Percentiles rank a stretch among this genome's conserved stretches.
Evolutionary conservation across 129 eudicot species (phyloP).

Genomic region (Helichrysum umbraculigerum): DNA sequence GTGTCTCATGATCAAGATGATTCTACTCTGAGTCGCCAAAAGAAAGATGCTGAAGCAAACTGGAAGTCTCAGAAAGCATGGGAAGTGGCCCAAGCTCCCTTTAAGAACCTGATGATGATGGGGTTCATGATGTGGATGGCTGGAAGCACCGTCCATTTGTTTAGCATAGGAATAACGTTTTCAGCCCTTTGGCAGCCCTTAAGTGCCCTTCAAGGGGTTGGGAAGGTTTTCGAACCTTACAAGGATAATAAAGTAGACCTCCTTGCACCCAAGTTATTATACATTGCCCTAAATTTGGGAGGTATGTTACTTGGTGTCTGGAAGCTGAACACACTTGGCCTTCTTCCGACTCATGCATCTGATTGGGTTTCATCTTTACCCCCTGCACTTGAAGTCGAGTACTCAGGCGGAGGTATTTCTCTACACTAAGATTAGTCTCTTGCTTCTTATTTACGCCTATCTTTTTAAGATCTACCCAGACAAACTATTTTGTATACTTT

Average conservation of each 20-base stretch:
- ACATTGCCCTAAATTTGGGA: slow-evolving; percentile 68
- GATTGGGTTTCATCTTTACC: slow-evolving; percentile 98
- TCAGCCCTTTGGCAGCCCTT: slow-evolving; percentile 96
- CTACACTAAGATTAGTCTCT: slow-evolving; percentile 18
- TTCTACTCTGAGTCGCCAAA: slow-evolving; percentile 64
- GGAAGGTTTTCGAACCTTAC: slow-evolving; percentile 90
- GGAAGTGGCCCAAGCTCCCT: slow-evolving; percentile 95
- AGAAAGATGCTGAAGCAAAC: slow-evolving; percentile 87
- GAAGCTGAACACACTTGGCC: slow-evolving; percentile 93
- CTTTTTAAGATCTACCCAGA: background rate
- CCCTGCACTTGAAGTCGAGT: slow-evolving; percentile 90
- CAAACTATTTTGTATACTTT: slow-evolving; percentile 20
- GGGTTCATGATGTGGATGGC: slow-evolving; percentile 99
- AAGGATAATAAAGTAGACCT: slow-evolving; percentile 86
- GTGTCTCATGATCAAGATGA: slow-evolving; percentile 87
- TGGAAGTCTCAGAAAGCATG: slow-evolving; percentile 98
- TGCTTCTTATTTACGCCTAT: background rate
- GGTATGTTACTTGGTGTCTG: slow-evolving; percentile 82
- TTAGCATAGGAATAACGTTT: slow-evolving; percentile 90
- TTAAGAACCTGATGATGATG: slow-evolving; percentile 83
- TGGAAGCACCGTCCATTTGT: slow-evolving; percentile 93
- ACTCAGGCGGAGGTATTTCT: slow-evolving; percentile 69
- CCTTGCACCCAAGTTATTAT: slow-evolving; percentile 71
- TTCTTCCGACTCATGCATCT: slow-evolving; percentile 93
- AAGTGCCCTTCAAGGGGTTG: slow-evolving; percentile 89